Base-by-base conservation (phyloP, 257 asterid genomes). In the Nicotiana attenuata region DNA sequence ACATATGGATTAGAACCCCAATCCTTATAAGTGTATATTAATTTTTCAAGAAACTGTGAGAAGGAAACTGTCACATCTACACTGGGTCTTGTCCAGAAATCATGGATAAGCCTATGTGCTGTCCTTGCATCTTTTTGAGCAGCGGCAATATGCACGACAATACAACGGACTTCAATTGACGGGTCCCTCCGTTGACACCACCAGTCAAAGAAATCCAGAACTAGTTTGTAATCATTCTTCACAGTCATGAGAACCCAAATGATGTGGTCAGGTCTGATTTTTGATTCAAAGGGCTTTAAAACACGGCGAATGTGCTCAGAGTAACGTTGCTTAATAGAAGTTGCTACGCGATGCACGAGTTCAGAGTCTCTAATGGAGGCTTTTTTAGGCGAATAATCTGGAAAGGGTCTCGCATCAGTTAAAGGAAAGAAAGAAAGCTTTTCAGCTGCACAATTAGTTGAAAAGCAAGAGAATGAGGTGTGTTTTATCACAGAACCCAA, bases 191-290 rank as follows among this genome's bases (percentile, higher is more conserved):
- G 88, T 80, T 88, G 78, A 83, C 94, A 91, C 22, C 87, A 96
- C 98, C 99, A 96, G 60, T 92, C 91, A 85, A 86, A 92, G 81
- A 94, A 89, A 83, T 86, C 89, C 77, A 91, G 80, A 55, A 89
- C 97, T 69, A 96, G 88, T 41, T 78, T 87, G 86, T 92, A 94
- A 82, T 94, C 95, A 81, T 85, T 83, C 83, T 83, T 92, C 86
- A 96, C 84, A 82, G 89, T 91, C 91, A 92, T 94, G 83, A 92
- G 93, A 84, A 92, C 94, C 99, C 97, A 94, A 84, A 96, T 88
- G 78, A 96, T 91, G 86, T 92, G 94, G 86, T 94, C 97, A 63
- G 92, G 83, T 88, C 88, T 90, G 87, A 96, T 92, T 67, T 87
- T 91, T 83, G 94, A 85, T 82, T 92, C 99, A 64, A 88, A 92